A percentile compares a stretch with the other conserved stretches of the same genome.
phyloP scores from a whole-genome alignment of 352 stramenopile genomes.

The Phytophthora nicotianae region DNA sequence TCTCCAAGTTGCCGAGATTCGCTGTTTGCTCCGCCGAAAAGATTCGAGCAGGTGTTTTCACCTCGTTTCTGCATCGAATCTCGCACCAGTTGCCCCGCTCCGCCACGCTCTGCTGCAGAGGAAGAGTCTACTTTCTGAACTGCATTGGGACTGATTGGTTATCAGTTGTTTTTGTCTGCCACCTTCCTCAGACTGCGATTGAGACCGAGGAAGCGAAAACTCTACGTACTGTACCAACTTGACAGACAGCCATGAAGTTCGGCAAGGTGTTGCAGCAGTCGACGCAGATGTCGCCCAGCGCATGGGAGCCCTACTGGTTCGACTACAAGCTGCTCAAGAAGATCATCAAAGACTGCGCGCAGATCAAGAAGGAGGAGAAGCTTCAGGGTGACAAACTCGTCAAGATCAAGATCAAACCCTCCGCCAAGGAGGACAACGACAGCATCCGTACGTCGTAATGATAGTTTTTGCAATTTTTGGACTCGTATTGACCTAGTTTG shows the following conservation, averaged over 20 bases:
- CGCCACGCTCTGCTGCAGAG: constrained; percentile 14
- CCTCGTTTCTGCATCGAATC: constrained; percentile 44
- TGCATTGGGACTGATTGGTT: constrained; percentile 27
- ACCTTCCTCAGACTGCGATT: constrained; percentile 13
- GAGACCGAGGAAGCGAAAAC: not conserved
- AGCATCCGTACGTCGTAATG: constrained; percentile 71
- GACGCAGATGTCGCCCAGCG: constrained; percentile 79
- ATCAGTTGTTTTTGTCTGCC: constrained; percentile 32
- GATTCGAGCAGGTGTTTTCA: constrained; percentile 40
- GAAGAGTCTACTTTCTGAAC: constrained; percentile 7
- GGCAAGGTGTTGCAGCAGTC: constrained; percentile 89
- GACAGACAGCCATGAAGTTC: constrained; percentile 72
- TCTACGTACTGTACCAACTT: not conserved
- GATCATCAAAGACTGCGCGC: constrained; percentile 91
- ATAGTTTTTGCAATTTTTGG: not conserved
- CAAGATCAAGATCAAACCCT: constrained; percentile 82
- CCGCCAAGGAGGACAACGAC: constrained; percentile 85
- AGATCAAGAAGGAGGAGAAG: constrained; percentile 89
- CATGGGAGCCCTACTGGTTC: constrained; percentile 81
- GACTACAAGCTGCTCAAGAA: constrained; percentile 91
- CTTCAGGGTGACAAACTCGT: constrained; percentile 73
- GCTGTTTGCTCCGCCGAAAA: too few relatives aligned
- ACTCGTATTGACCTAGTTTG: constrained; percentile 2
- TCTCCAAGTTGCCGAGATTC: constrained; percentile 28
- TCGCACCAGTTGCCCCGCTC: constrained; percentile 32